Conservation (phyloP, 75 land plant genomes). For the Azolla pinnata region DNA sequence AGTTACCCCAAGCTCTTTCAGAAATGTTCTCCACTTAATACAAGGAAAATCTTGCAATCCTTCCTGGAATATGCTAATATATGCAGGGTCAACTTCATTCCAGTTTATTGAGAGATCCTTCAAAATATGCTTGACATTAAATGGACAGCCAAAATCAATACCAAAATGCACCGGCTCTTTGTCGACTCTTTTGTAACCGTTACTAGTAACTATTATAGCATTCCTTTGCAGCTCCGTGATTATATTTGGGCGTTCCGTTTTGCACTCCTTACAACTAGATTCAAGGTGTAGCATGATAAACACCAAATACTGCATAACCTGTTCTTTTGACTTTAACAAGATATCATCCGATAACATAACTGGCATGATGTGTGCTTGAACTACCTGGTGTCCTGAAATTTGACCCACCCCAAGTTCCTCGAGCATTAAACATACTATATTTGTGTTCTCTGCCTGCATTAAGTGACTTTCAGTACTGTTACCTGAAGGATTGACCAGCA, state of each 20-base stretch:
- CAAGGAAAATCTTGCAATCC: conserved; percentile 15
- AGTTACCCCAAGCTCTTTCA: conserved; percentile 61
- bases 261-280: conserved; percentile 50
- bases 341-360: conserved; percentile 25
- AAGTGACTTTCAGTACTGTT: background rate
- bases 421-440: conserved; percentile 33
- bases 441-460: conserved; percentile 10
- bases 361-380: conserved; percentile 57
- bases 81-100: conserved; percentile 57
- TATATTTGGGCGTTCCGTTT: conserved; percentile 35
- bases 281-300: conserved; percentile 70
- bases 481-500: conserved; percentile 27
- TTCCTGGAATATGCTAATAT: conserved; percentile 40
- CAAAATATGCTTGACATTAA: conserved; percentile 43
- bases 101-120: conserved; percentile 33
- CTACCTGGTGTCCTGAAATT: conserved; percentile 71
- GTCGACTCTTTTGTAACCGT: conserved; percentile 43
- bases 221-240: conserved; percentile 40
- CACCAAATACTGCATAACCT: conserved; percentile 57
- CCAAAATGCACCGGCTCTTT: conserved; percentile 64
- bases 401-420: conserved; percentile 50
- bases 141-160: conserved; percentile 45
- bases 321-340: conserved; percentile 16
- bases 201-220: conserved; percentile 57
- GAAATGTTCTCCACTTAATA: conserved; percentile 58